Evolutionary conservation across 1,139 yeast species (phyloP), one percentile per base, ranked within the genome.

Genomic region (Debaryomyces udenii): DNA sequence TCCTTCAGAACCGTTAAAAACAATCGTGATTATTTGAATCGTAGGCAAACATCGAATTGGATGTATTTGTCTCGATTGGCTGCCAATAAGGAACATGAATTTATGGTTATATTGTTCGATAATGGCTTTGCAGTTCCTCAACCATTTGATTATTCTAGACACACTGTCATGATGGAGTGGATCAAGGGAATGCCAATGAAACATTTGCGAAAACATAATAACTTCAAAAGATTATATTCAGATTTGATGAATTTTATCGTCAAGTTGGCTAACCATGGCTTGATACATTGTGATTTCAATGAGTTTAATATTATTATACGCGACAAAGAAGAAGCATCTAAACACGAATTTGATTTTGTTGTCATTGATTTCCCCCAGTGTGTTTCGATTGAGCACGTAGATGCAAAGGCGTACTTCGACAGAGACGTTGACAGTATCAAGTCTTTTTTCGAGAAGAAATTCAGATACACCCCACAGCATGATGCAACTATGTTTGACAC

Each of bases 331-430:
- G 80, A 76, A 7, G 76, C 74, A 29, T 72, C 62, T 32, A 55
- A 68, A 22, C 76, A 76, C 39, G 86, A 81, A 44, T 67, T 63
- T 38, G 87, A 83, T 34, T 88, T 90, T 52, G 85, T 90, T 17
- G 96, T 93, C 18, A 93, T 93, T 53, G 99, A 93, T 74, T 93
- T 93, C 72, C 99, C 99, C 4, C 99, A 93, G 65, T 91, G 97
- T 81, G 87, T 93, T 16, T 88, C 96, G 13, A 87, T 87, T 32
- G 91, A 87, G 51, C 99, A 93, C 60, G 75, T 72, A 3, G 96
- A 93, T 57, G 98, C 99, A 9, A 83, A 83, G 50, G 77, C 76
- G 44, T 91, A 88, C 61, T 93, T 93, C 61, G 82, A 87, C 51
- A 78, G 99, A 66, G 99, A 93, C 66, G 96, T 93, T 17, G 86